Percentiles rank a stretch among this genome's conserved stretches.
phyloP scores from a whole-genome alignment of 768 basidiomycete genomes.

The Stropharia rugosoannulata region DNA sequence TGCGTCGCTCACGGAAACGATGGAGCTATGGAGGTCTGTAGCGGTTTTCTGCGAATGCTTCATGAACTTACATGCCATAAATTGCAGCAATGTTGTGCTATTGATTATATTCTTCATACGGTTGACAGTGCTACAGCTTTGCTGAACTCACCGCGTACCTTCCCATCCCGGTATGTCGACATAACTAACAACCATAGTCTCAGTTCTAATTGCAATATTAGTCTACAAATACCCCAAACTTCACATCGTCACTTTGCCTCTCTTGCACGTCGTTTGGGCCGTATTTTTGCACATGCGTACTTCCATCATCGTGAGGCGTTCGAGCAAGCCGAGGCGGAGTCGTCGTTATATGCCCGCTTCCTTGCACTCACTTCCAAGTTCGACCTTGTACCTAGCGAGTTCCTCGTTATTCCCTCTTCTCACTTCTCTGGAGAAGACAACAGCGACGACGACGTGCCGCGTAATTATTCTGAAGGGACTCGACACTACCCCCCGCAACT shows the following conservation, averaged over 20 bases:
- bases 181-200: not conserved
- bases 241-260: constrained; percentile 90
- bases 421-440: constrained; percentile 19
- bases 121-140: constrained; percentile 92
- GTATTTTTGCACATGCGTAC: constrained; percentile 96
- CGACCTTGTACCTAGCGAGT: constrained; percentile 78
- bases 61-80: not conserved
- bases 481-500: constrained; percentile 6
- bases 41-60: not conserved
- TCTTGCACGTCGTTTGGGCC: constrained; percentile 85
- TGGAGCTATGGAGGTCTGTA: constrained; percentile 77
- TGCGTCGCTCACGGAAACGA: constrained; percentile 94
- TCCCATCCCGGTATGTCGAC: constrained; percentile 76
- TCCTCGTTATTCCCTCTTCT: constrained; percentile 72
- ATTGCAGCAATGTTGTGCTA: constrained; percentile 88
- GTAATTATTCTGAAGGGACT: constrained; percentile 10
- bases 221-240: constrained; percentile 76
- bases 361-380: constrained; percentile 78
- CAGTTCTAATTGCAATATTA: constrained; percentile 24
- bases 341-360: constrained; percentile 87
- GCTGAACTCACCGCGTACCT: constrained; percentile 86
- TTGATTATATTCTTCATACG: constrained; percentile 93
- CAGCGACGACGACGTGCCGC: constrained; percentile 23
- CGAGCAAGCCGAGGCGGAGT: constrained; percentile 88
- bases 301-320: constrained; percentile 93